Evolutionary conservation across 306 rosid species (phyloP).

Genomic region (Arachis hypogaea): DNA sequence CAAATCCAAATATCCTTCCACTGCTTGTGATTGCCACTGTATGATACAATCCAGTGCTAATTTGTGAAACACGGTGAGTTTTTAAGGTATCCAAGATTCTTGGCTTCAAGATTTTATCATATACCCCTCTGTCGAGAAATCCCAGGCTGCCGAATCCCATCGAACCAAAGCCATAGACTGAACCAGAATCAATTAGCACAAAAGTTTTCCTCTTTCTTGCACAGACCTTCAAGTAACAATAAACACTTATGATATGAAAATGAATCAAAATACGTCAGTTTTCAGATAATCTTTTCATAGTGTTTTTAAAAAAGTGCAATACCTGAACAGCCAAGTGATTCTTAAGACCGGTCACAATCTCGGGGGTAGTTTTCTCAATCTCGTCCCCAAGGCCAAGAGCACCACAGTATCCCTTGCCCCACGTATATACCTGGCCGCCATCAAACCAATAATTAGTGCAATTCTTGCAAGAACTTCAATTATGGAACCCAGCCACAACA

Average conservation of each 20-base stretch:
- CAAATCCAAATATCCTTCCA: conserved; percentile 82
- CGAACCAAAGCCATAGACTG: conserved; percentile 82
- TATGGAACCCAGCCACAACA: conserved; percentile 25
- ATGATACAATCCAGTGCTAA: conserved; percentile 88
- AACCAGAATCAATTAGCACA: conserved; percentile 74
- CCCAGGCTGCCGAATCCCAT: conserved; percentile 98
- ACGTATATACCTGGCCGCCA: conserved; percentile 73
- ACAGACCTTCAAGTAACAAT: conserved; percentile 62
- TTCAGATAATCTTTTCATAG: too few species aligned
- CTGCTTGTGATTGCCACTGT: conserved; percentile 70
- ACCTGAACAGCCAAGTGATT: conserved; percentile 86
- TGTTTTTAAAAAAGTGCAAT: neutral
- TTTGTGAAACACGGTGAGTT: conserved; percentile 76
- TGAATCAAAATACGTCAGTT: neutral
- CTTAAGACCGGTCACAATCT: conserved; percentile 60
- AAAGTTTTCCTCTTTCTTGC: conserved; percentile 94
- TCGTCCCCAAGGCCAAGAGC: conserved; percentile 98
- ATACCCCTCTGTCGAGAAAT: conserved; percentile 69
- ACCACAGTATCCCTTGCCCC: conserved; percentile 98
- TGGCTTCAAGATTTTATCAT: conserved; percentile 75
- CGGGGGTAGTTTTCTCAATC: conserved; percentile 86
- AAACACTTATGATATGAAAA: conserved; percentile 1
- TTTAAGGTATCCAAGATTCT: conserved; percentile 68
- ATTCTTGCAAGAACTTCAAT: conserved; percentile 25
- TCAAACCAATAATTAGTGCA: conserved; percentile 32